phyloP scores from a whole-genome alignment of 2,329 filamentous ascomycete species.

The Penicillium glabrum region DNA sequence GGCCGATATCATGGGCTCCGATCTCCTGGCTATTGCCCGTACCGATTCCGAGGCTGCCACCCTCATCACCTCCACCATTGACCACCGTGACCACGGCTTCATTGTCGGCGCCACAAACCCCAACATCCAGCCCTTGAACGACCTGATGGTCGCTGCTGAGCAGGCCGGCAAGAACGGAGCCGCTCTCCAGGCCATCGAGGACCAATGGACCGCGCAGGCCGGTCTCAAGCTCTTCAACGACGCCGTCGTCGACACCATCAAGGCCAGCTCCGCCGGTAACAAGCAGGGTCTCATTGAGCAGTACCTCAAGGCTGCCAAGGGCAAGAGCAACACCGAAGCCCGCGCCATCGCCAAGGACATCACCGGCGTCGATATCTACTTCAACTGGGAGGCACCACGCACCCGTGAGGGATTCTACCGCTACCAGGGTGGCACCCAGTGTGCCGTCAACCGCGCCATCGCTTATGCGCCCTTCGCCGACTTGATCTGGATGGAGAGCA shows the following conservation, averaged over 20 bases:
- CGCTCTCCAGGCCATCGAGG: slow-evolving; percentile 87
- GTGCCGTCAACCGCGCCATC: slow-evolving; percentile 83
- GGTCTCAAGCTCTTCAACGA: slow-evolving; percentile 87
- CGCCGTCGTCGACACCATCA: slow-evolving; percentile 80
- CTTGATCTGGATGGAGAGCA: slow-evolving; percentile 99
- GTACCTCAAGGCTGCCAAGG: slow-evolving; percentile 68
- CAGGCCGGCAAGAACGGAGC: slow-evolving; percentile 74
- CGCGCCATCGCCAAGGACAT: slow-evolving; percentile 75
- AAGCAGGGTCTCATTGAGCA: slow-evolving; percentile 67
- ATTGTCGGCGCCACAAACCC: slow-evolving; percentile 89
- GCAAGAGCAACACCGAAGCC: slow-evolving; percentile 83
- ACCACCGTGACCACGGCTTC: slow-evolving; percentile 92
- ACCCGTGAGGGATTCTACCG: slow-evolving; percentile 96
- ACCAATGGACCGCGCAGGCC: slow-evolving; percentile 78
- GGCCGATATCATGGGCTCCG: slow-evolving; percentile 95
- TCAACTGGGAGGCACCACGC: slow-evolving; percentile 91
- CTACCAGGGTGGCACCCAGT: slow-evolving; percentile 86
- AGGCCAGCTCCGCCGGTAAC: slow-evolving; percentile 61
- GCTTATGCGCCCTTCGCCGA: slow-evolving; percentile 93
- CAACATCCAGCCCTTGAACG: slow-evolving; percentile 76
- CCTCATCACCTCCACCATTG: slow-evolving; percentile 93
- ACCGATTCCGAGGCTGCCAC: slow-evolving; percentile 98
- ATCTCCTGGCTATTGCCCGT: slow-evolving; percentile 86
- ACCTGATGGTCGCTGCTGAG: slow-evolving; percentile 88
- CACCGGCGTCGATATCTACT: slow-evolving; percentile 79